Evolutionary conservation across 176 grass and related monocot species (phyloP), one percentile per base, ranked within the genome.

Genomic region (Zoysia japonica): DNA sequence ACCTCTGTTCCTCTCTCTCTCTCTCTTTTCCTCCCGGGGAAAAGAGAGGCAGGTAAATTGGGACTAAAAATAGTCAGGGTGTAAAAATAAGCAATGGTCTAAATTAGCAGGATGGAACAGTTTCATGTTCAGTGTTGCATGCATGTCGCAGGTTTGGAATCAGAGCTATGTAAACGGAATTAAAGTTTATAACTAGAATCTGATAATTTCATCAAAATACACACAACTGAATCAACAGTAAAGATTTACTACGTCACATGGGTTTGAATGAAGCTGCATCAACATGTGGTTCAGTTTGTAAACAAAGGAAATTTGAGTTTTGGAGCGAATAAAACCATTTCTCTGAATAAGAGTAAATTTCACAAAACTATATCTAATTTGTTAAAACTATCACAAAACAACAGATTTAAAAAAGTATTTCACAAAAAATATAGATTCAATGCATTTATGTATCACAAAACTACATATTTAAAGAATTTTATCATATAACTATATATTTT

Each of bases 41-140:
- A 65, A 78, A 71, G 62, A 47, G 67, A 55, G 76, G 47, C 11
- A 52, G 63, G 19, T 79, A n/a, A 75, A 4, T 50, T 43, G 17
- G 11, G 44, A 15, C 77, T 76, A 85, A 85, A 71, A 51, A 71
- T 77, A 88, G 87, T 5, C n/a, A 44, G 11, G 8, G 45, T 35
- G 17, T 13, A 85, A 65, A 71, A 76, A 80, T 71, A 76, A 47
- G 71, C 56, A 76, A 20, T 2, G 9, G 65, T 65, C 50, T 71
- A 81, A 88, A 80, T 88, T 75, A 75, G 75, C 56, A 85, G 28
- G 28, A 28, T 28, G 28, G 64, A 47, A 42, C 36, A 38, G 50
- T 3, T 73, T 40, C 17, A 2, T 50, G 74, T 28, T 79, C 69
- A 12, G 60, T 60, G 40, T 44, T 77, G 57, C 68, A 67, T 55